A percentile compares a stretch with the other conserved stretches of the same genome.
Conservation (phyloP, 306 rosid species). For the Delonix regia region DNA sequence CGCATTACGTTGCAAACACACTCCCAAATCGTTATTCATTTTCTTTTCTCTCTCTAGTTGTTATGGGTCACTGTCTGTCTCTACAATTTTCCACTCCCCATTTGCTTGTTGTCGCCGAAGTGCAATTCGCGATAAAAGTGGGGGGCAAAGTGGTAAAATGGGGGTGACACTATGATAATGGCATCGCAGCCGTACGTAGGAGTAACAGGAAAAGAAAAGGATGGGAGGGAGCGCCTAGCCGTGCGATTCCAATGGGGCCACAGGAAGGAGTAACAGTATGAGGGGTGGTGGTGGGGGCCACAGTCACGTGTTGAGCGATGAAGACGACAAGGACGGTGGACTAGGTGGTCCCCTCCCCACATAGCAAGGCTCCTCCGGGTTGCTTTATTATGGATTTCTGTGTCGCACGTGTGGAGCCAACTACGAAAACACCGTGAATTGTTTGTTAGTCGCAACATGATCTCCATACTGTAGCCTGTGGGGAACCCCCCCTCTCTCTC, state of each 20-base stretch:
- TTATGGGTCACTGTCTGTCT: neutral
- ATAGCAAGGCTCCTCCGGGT: neutral
- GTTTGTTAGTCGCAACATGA: neutral
- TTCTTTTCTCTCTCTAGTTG: too few species aligned
- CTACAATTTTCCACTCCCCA: neutral
- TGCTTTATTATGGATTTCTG: constrained; percentile 44
- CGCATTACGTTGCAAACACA: neutral
- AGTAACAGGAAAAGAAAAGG: constrained; percentile 21
- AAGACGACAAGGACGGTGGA: neutral
- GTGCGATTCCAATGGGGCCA: constrained; percentile 33
- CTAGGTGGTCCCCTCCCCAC: constrained; percentile 44
- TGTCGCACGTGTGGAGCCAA: constrained; percentile 67
- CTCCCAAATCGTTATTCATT: too few species aligned
- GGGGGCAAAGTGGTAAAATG: constrained; percentile 29
- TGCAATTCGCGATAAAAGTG: neutral
- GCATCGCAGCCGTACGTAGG: constrained; percentile 6
- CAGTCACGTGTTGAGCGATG: constrained; percentile 33
- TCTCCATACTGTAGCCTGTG: neutral
- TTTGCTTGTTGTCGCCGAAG: neutral
- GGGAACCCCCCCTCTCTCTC: neutral
- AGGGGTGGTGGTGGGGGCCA: constrained; percentile 39
- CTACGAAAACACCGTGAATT: constrained; percentile 25
- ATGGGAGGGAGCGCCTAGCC: constrained; percentile 32
- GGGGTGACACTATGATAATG: neutral
- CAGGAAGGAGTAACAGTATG: neutral